phyloP scores from a whole-genome alignment of 306 rosid genomes.

The Castanea crenata region DNA sequence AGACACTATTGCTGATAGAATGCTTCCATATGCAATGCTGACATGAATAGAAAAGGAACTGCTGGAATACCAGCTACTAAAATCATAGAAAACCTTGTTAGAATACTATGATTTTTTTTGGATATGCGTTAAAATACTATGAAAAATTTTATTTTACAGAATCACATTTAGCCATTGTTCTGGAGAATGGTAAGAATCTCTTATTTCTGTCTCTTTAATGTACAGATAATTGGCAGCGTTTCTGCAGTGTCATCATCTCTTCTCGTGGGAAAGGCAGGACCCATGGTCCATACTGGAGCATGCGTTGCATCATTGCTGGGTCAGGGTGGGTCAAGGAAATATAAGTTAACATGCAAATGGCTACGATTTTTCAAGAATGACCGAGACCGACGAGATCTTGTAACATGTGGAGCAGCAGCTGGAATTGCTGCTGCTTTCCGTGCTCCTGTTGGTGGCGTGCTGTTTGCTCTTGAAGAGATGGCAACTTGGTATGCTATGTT shows the following conservation, averaged over 20 bases:
- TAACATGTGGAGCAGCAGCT: conserved; percentile 89
- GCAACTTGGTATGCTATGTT: conserved; percentile 67
- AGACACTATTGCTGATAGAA: no score
- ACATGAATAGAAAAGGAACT: no score
- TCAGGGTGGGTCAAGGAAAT: conserved; percentile 80
- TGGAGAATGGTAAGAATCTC: conserved; percentile 16
- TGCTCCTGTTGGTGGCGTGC: conserved; percentile 92
- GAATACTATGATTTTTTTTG: no score
- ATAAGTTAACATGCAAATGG: conserved; percentile 79
- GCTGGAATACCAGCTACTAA: no score
- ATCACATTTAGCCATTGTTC: conserved; percentile 9
- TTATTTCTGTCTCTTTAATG: conserved; percentile 18
- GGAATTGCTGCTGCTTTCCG: conserved; percentile 97
- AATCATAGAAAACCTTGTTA: no score
- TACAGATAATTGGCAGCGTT: conserved; percentile 87
- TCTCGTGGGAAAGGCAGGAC: conserved; percentile 90
- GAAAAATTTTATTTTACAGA: neutral
- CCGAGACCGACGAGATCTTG: conserved; percentile 82
- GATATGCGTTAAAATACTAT: no score
- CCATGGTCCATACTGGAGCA: conserved; percentile 97
- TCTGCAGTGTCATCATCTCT: conserved; percentile 88
- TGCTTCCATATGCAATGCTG: no score
- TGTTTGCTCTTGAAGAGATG: conserved; percentile 97
- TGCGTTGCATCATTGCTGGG: conserved; percentile 82
- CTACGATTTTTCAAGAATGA: conserved; percentile 76